These are phyloP conservation scores for Ophiostoma fasciatum DNA, from an alignment of 2,329 filamentous ascomycete species.

Conservation along the genomic window DNA sequence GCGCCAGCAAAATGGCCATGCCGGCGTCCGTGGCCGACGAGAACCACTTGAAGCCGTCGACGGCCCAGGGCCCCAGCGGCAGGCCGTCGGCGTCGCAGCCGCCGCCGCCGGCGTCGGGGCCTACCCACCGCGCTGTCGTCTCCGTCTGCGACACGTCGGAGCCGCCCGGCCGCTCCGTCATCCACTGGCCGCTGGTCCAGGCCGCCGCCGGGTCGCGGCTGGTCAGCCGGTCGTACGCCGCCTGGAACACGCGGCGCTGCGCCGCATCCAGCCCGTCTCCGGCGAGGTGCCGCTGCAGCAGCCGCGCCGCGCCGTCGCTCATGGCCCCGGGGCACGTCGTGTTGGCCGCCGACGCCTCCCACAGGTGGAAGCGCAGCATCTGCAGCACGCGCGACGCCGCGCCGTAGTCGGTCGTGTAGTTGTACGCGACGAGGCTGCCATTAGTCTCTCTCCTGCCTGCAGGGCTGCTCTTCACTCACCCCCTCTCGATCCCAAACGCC, in stretches of 20 bases:
- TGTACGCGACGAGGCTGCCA: conserved; percentile 41
- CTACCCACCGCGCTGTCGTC: conserved; percentile 33
- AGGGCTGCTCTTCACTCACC: conserved; percentile 17
- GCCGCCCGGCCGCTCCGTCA: conserved; percentile 57
- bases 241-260: conserved; percentile 30
- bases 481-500: conserved; percentile 40
- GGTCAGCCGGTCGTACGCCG: conserved; percentile 37
- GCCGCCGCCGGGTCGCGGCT: conserved; percentile 33
- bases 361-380: conserved; percentile 44
- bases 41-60: conserved; percentile 61
- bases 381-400: conserved; percentile 42
- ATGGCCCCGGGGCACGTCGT: conserved; percentile 53
- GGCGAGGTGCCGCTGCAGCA: conserved; percentile 30
- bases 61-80: conserved; percentile 40
- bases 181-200: conserved; percentile 67
- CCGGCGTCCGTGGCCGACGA: conserved; percentile 50
- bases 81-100: conserved; percentile 14
- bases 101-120: conserved; percentile 14
- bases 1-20: conserved; percentile 50
- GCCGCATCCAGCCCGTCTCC: conserved; percentile 11
- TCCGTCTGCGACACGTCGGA: conserved; percentile 56
- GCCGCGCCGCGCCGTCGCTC: conserved; percentile 45
- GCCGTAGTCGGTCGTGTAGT: conserved; percentile 38
- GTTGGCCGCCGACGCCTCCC: conserved; percentile 42
- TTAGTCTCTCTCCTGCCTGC: too few species aligned